Conservation (phyloP, 23 red algal genomes). For the Cyanidium caldarium region DNA sequence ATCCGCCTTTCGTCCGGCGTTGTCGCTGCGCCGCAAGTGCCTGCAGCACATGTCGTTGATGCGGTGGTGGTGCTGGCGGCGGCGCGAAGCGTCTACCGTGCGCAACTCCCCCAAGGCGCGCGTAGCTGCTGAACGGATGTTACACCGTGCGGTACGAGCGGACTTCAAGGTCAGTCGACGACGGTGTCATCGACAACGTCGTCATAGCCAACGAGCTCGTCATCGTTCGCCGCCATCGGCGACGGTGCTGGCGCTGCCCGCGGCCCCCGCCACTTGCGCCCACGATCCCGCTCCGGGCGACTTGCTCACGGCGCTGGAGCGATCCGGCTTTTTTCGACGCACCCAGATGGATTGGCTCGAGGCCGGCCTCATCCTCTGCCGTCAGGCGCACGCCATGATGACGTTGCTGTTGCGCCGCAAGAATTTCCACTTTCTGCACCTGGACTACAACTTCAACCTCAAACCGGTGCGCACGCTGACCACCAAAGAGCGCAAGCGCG, state of each 20-base stretch:
- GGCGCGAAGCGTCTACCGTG: no score
- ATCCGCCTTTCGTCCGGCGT: background rate
- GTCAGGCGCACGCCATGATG: conserved; percentile 86
- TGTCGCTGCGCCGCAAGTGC: no score
- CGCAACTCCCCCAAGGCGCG: no score
- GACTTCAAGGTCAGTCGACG: no score
- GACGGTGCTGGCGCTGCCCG: conserved; percentile 24
- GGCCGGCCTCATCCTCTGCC: conserved; percentile 73
- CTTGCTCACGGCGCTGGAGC: conserved; percentile 56
- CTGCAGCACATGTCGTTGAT: no score
- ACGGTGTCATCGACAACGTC: no score
- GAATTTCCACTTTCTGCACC: conserved; percentile 58
- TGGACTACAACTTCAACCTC: conserved; percentile 96
- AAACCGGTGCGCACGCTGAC: conserved; percentile 91
- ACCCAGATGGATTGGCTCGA: conserved; percentile 98
- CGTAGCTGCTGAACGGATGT: no score
- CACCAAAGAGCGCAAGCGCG: conserved; percentile 92
- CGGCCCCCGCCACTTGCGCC: no score
- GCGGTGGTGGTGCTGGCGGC: no score
- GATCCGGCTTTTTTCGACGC: conserved; percentile 84
- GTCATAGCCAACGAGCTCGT: conserved; percentile 55
- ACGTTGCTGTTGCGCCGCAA: conserved; percentile 81
- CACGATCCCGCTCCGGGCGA: no score
- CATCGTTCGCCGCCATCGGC: conserved; percentile 38
- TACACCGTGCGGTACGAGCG: no score